Percentiles rank a stretch among this genome's conserved stretches.
phyloP scores from a whole-genome alignment of 106 monocot genomes.

The Dioscorea zingiberensis region DNA sequence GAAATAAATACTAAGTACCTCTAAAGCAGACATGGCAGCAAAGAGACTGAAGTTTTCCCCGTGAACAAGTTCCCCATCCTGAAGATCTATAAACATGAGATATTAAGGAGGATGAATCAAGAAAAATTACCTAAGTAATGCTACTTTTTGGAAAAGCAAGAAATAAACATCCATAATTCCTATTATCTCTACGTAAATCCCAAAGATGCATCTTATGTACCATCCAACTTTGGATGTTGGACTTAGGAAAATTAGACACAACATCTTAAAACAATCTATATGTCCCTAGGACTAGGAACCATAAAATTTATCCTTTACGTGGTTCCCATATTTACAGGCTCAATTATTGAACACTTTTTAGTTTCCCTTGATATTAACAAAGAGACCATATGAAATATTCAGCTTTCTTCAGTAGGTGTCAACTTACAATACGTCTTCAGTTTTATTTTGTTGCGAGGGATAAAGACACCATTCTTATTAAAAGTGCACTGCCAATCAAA shows the following conservation, averaged over 20 bases:
- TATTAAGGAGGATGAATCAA: slow-evolving; percentile 6
- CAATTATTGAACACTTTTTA: too few species aligned
- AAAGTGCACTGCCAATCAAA: too few species aligned
- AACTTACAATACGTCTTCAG: too few species aligned
- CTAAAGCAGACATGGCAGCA: slow-evolving; percentile 99
- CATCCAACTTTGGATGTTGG: not conserved
- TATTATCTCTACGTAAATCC: not conserved
- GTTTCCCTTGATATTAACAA: too few species aligned
- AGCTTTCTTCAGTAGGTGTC: too few species aligned
- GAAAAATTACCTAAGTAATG: not conserved
- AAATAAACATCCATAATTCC: not conserved
- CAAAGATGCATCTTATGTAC: not conserved
- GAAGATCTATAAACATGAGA: slow-evolving; percentile 68
- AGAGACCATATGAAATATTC: too few species aligned
- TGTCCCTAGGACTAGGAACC: not conserved
- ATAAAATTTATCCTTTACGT: too few species aligned
- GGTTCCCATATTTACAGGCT: too few species aligned
- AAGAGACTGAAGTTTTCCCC: slow-evolving; percentile 97
- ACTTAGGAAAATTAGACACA: not conserved
- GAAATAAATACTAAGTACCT: slow-evolving; percentile 45
- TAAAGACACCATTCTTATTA: too few species aligned
- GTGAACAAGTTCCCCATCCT: slow-evolving; percentile 94
- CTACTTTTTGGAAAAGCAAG: not conserved
- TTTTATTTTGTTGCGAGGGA: too few species aligned
- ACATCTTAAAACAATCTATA: not conserved